Percentiles rank a stretch among this genome's conserved stretches.
phyloP scores from a whole-genome alignment of 176 grass and related monocot genomes.

The Oryza glaberrima region DNA sequence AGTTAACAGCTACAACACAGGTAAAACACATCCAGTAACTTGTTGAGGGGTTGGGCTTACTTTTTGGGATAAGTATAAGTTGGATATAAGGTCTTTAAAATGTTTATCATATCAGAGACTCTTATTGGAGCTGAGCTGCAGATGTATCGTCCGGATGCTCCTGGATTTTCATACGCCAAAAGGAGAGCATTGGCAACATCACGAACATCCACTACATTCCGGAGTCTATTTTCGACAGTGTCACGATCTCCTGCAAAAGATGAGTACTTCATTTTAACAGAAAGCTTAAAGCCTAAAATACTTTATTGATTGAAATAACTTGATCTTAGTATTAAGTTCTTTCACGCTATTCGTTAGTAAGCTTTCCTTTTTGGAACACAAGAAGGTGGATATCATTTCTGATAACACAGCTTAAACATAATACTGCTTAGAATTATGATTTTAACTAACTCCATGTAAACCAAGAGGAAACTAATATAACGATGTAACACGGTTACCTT shows the following conservation, averaged over 20 bases:
- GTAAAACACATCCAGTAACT: not conserved
- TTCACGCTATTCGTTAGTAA: not conserved
- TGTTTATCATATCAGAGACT: constrained; percentile 47
- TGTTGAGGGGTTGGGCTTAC: constrained; percentile 34
- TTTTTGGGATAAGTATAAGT: constrained; percentile 45
- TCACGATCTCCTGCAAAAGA: constrained; percentile 44
- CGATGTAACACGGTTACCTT: constrained; percentile 29
- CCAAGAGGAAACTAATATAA: constrained; percentile 12
- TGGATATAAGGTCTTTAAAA: constrained; percentile 47
- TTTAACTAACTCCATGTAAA: not conserved
- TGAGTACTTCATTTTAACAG: not conserved
- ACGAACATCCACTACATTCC: constrained; percentile 47
- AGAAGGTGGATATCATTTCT: not conserved
- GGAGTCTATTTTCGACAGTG: constrained; percentile 42
- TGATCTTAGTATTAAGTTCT: not conserved
- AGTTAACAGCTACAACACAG: not conserved
- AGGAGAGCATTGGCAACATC: constrained; percentile 56
- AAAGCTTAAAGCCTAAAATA: constrained; percentile 29
- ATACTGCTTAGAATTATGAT: not conserved
- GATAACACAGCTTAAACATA: not conserved
- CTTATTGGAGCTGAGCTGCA: constrained; percentile 44
- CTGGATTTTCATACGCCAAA: constrained; percentile 48
- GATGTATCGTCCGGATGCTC: constrained; percentile 40
- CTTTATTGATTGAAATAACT: not conserved
- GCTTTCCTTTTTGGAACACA: not conserved